These are phyloP conservation scores for Carex sylvatica DNA, from an alignment of 202 grass and related monocot genomes.

Conservation along the genomic window DNA sequence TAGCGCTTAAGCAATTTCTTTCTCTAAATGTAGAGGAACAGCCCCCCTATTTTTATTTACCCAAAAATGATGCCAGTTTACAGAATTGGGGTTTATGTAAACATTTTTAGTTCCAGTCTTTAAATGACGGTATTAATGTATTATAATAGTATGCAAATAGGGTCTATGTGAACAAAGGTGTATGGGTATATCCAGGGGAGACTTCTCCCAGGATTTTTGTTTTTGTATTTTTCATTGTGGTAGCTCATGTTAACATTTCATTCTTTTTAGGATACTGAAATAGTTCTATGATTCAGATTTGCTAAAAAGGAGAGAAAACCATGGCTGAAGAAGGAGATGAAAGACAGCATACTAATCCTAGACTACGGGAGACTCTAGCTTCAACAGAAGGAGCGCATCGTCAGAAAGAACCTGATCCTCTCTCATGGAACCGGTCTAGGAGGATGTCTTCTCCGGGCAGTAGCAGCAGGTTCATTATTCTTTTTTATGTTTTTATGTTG, in stretches of 20 bases:
- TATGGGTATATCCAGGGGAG: too few species aligned
- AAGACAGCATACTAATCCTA: not conserved
- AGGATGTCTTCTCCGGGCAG: not conserved
- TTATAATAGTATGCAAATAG: too few species aligned
- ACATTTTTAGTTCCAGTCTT: not conserved
- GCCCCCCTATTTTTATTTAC: not conserved
- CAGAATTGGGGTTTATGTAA: not conserved
- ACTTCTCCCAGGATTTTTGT: too few species aligned
- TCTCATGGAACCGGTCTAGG: not conserved
- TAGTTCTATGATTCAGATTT: not conserved
- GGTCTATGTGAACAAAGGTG: not conserved
- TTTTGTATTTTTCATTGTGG: too few species aligned
- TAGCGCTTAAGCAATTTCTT: not conserved
- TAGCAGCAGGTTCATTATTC: not conserved
- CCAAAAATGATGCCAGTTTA: not conserved
- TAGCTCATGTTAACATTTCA: not conserved
- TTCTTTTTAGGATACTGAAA: not conserved
- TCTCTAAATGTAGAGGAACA: not conserved
- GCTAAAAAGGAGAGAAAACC: not conserved
- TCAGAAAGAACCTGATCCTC: not conserved
- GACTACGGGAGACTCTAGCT: conserved; percentile 8
- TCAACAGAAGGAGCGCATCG: not conserved
- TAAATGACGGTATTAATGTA: not conserved
- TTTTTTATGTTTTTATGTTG: not conserved
- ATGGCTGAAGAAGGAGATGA: not conserved